Base-by-base conservation (phyloP, 148 eudicot genomes). In the Rhododendron mucronatum region DNA sequence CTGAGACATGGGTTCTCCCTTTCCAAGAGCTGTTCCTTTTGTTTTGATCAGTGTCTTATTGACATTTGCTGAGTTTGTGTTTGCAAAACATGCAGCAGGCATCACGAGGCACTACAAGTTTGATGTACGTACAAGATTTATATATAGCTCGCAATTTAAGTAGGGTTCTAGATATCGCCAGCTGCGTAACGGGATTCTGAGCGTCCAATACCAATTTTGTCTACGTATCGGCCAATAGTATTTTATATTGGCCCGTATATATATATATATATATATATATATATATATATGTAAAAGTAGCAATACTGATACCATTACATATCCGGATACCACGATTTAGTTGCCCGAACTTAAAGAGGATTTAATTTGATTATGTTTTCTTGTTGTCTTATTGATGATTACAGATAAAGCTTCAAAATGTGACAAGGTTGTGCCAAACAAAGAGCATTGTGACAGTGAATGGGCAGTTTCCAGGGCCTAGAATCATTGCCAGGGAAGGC, bases 391-490 rank as follows among this genome's bases (percentile, higher is more conserved):
- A 20, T 12, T 59, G 78, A 57, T 41, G 30, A 75, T 82, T 85
- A 80, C 61, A 91, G 92, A 88, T 92, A n/a, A 84, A 74, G 30
- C 48, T 87, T 86, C 85, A 90, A 85, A 91, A 89, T 79, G 93
- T 92, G 85, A 90, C 93, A 4, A 75, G 94, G 30, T 77, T 92
- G n/a, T 92, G 94, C 90, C 91, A 92, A 77, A 89, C 92, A 2
- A 92, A 88, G 88, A 92, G 90, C 90, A 90, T 91, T 4, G 91
- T 88, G 21, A 92, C 94, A 1, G 93, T 92, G 41, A 91, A 92
- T 48, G 94, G 94, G 55, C 48, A 90, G 74, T 91, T 89, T 79
- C 94, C 94, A 0, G 93, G 94, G 10, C 94, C 94, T 85, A 90
- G 61, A 23, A 88, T 92, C 16, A 87, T 88, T 0, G 94, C 90